These are phyloP conservation scores for Fomitopsis pinicola DNA, from an alignment of 1,284 basidiomycete species.

Conservation along the genomic window DNA sequence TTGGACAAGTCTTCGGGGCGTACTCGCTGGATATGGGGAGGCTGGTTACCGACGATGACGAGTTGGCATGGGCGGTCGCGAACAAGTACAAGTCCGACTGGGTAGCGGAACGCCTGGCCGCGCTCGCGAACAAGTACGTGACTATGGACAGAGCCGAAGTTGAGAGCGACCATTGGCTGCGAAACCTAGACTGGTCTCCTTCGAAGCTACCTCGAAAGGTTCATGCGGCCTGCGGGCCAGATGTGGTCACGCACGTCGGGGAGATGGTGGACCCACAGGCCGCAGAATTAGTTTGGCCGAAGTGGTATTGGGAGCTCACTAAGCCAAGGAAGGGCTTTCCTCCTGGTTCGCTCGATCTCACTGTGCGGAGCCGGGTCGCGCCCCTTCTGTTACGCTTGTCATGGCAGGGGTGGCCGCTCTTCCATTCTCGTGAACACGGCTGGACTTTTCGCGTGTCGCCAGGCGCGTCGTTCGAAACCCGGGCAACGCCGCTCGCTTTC, in stretches of 20 bases:
- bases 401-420: conserved; percentile 87
- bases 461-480: conserved; percentile 31
- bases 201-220: background rate
- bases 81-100: conserved; percentile 31
- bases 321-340: conserved; percentile 62
- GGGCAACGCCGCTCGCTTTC: conserved; percentile 48
- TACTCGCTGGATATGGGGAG: conserved; percentile 35
- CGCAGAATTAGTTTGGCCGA: conserved; percentile 67
- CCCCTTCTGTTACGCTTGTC: conserved; percentile 85
- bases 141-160: conserved; percentile 14
- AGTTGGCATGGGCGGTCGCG: conserved; percentile 41
- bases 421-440: conserved; percentile 84
- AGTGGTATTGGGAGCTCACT: conserved; percentile 95
- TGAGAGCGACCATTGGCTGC: conserved; percentile 51
- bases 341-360: conserved; percentile 78
- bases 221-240: background rate
- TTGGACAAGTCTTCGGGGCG: conserved; percentile 15
- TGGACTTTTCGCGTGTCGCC: conserved; percentile 85
- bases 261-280: conserved; percentile 17
- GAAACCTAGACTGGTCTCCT: conserved; percentile 63
- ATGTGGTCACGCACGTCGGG: conserved; percentile 3
- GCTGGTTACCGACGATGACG: conserved; percentile 33
- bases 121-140: conserved; percentile 34
- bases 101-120: conserved; percentile 28
- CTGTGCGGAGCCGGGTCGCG: conserved; percentile 80